Base-by-base conservation (phyloP, 2,329 filamentous ascomycete genomes). In the Hymenoscyphus occultus region DNA sequence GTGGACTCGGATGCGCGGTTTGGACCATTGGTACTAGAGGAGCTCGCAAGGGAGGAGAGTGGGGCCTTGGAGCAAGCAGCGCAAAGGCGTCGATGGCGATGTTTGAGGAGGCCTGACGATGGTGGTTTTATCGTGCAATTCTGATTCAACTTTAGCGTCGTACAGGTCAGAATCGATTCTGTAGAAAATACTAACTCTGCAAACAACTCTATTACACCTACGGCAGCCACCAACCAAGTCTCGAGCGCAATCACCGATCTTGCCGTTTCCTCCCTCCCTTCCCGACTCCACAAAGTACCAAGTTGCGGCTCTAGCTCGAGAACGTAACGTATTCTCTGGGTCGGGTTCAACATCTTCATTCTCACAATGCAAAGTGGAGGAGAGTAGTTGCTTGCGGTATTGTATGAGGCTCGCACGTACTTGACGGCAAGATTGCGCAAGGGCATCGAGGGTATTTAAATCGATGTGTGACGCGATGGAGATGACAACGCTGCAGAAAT, bases 51-150 rank as follows among this genome's bases (percentile, higher is more conserved):
- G 10, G 79, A 75, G 13, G 83, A 78, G 28, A 97, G 80, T 0
- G 93, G 91, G 1, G 88, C 88, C 67, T 87, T 88, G 39, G 86
- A 84, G 75, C 94, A 97, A 10, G 86, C 83, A 7, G 83, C 82
- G 76, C 94, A 97, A 3, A 97, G 84, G 28, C 94, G 86, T 60
- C 94, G 90, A 75, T 96, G 90, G 48, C 94, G 88, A 67, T 89
- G 86, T 54, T 86, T 87, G 45, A 96, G 82, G 28, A 86, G 82
- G 39, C 83, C 80, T 1, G 83, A 81, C 2, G 89, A 86, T 0
- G 92, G 92, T 0, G 90, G 87, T 77, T 97, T 97, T 73, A 92
- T 90, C 5, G 89, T 89, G 77, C 94, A 98, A 72, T 98, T 98
- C 92, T 96, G 76, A 61, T 28, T 28, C 48, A 54, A 31, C 22